Conservation (phyloP, 106 monocot species). For the Acorus calamus region DNA sequence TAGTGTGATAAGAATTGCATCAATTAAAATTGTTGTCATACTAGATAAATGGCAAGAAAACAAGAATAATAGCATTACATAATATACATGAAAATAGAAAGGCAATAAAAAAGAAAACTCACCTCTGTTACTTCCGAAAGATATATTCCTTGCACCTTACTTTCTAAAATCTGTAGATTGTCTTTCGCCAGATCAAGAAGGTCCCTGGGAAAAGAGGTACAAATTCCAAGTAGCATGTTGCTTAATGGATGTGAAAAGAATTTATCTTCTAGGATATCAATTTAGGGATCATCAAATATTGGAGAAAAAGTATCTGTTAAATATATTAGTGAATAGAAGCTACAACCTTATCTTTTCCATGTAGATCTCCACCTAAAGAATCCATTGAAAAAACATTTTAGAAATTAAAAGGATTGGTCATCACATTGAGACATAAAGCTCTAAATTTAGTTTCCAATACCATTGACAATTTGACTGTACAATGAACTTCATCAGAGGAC, state of each 20-base stretch:
- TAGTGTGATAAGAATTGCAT: too few relatives aligned
- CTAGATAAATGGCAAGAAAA: too few relatives aligned
- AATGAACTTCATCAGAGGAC: slow-evolving; percentile 17
- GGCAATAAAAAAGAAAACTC: neutral
- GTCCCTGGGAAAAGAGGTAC: slow-evolving; percentile 32
- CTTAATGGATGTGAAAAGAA: too few relatives aligned
- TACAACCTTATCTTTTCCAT: slow-evolving; percentile 81
- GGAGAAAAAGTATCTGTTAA: too few relatives aligned
- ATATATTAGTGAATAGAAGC: neutral
- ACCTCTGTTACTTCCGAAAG: slow-evolving; percentile 79
- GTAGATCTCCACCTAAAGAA: slow-evolving; percentile 78
- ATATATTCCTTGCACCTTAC: slow-evolving; percentile 51
- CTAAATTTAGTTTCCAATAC: slow-evolving; percentile 16
- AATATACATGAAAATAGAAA: neutral
- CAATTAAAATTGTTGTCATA: too few relatives aligned
- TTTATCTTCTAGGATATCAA: neutral
- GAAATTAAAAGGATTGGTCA: too few relatives aligned
- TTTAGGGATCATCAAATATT: neutral
- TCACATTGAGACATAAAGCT: too few relatives aligned
- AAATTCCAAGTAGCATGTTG: too few relatives aligned
- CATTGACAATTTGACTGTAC: slow-evolving; percentile 70
- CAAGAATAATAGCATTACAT: neutral
- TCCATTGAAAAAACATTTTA: neutral
- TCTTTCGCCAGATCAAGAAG: slow-evolving; percentile 89
- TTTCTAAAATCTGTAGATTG: slow-evolving; percentile 74